Base-by-base conservation (phyloP, 306 rosid genomes). In the Quercus wislizeni region DNA sequence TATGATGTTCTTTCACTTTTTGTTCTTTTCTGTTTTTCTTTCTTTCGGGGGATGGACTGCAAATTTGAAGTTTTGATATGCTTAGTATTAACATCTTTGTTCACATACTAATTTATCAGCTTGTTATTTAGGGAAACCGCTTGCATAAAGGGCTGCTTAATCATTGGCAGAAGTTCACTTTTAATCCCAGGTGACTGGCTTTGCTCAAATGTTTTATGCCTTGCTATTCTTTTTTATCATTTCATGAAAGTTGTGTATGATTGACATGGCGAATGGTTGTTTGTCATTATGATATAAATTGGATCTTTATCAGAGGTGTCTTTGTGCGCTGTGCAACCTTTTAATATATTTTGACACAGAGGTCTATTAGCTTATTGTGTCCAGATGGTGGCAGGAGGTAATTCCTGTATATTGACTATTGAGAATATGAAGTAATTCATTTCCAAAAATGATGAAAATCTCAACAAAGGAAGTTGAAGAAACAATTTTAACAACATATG, bases 161-260 rank as follows among this genome's bases (percentile, higher is more conserved):
- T 84, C 99, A 95, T 87, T 92, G 99, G 99, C 97, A 92, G 75
- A 95, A 90, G 88, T 92, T 86, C 82, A 90, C 98, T 69, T 95
- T 95, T 78, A 95, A 95, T 88, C 99, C 99, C 67, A 96, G 99
- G 98, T 93, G 91, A 76, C 69, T 75, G 78, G 65, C 82, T 78
- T 80, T 56, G 70, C 69, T 71, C 80, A 76, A 79, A 9, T 86
- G 76, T 77, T 77, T 76, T 33, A 19, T 65, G 49, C 41, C 55
- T 49, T 30, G 63, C 13, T 28, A 69, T 57, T 30, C 46, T 61
- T 73, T 20, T 68, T 19, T 67, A 19, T 21, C 20, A 52, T 56
- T 78, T 20, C 54, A 58, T 65, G 63, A 69, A 83, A 59, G 67
- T 70, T 55, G 38, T 52, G 52, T 52, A 33, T 25, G 6, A 20